A percentile compares a stretch with the other conserved stretches of the same genome.
Evolutionary conservation across 2,329 filamentous ascomycete species (phyloP).

Genomic region (Diaporthe sp.): DNA sequence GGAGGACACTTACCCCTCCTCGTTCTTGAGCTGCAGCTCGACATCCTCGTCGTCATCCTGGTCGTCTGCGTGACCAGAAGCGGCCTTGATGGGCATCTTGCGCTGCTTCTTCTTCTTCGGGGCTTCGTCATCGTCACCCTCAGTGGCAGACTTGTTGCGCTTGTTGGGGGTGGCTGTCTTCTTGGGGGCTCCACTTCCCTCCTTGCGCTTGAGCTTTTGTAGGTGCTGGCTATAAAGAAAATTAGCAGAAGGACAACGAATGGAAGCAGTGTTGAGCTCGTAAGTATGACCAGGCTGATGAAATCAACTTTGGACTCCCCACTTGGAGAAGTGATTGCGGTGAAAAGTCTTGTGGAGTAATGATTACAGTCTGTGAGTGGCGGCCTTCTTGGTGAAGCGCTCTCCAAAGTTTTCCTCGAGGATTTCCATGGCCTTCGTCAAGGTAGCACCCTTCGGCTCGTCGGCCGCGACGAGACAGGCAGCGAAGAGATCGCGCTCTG

Average conservation of each 20-base stretch:
- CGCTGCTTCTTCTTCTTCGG: constrained; percentile 20
- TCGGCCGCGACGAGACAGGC: constrained; percentile 44
- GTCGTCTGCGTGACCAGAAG: not conserved
- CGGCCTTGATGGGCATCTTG: not conserved
- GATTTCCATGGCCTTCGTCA: constrained; percentile 44
- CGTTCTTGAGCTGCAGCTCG: constrained; percentile 21
- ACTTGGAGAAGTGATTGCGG: constrained; percentile 1
- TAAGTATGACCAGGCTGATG: not conserved
- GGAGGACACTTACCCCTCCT: constrained; percentile 31
- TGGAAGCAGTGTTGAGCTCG: not conserved
- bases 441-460: constrained; percentile 44
- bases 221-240: constrained; percentile 50
- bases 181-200: constrained; percentile 41
- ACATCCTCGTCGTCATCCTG: constrained; percentile 20
- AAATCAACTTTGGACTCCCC: not conserved
- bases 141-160: constrained; percentile 2
- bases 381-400: constrained; percentile 35
- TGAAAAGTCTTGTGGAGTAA: not conserved
- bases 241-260: constrained; percentile 6
- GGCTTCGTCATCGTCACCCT: not conserved
- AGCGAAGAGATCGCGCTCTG: constrained; percentile 48
- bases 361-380: constrained; percentile 36
- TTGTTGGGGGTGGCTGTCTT: constrained; percentile 41
- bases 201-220: constrained; percentile 51
- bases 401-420: constrained; percentile 41